Evolutionary conservation across 768 basidiomycete species (phyloP).

Genomic region (Suillus subalutaceus): DNA sequence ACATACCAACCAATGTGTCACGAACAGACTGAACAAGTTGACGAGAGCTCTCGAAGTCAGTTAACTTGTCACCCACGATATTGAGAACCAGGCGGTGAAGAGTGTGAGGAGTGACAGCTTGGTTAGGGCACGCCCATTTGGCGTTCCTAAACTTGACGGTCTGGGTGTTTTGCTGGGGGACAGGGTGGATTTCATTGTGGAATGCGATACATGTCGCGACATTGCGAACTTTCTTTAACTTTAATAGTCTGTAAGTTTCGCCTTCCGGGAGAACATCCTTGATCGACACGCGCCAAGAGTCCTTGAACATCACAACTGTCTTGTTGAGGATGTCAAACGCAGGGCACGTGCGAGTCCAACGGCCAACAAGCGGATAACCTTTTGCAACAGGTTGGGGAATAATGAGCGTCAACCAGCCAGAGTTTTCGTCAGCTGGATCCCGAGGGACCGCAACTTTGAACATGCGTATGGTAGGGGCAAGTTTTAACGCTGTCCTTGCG

Average conservation of each 20-base stretch:
- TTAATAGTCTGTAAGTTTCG: background rate
- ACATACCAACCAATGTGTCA: conserved; percentile 6
- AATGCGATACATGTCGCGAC: conserved; percentile 3
- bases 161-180: conserved; percentile 6
- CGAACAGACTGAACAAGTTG: conserved; percentile 7
- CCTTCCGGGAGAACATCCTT: conserved; percentile 7
- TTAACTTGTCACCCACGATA: background rate
- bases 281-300: conserved; percentile 3
- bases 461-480: no score
- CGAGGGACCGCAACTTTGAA: background rate
- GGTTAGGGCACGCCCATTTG: background rate
- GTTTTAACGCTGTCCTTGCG: no score
- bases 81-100: conserved; percentile 5
- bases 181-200: background rate
- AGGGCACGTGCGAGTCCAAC: conserved; percentile 1
- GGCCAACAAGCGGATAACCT: background rate
- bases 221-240: background rate
- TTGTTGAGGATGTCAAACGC: background rate
- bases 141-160: background rate
- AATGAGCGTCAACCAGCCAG: background rate
- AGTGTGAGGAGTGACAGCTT: background rate
- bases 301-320: conserved; percentile 8
- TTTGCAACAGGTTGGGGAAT: background rate
- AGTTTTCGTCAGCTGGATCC: background rate
- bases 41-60: background rate